phyloP scores from a whole-genome alignment of 2,329 filamentous ascomycete species.

The Alternaria metachromatica region DNA sequence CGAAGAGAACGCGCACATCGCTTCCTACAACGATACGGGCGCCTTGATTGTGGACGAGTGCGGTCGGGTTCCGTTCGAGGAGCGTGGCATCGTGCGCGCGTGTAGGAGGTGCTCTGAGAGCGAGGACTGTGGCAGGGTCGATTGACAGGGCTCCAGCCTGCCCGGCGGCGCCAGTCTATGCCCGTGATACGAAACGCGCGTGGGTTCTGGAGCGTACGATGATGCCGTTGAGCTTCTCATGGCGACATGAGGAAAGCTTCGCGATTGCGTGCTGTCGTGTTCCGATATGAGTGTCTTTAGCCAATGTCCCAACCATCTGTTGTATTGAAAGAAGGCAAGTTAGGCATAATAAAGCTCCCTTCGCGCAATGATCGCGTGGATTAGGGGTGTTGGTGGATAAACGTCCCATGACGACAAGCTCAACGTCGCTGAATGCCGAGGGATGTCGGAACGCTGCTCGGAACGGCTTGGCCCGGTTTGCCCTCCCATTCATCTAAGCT shows the following conservation, averaged over 20 bases:
- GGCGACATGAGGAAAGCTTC: conserved; percentile 19
- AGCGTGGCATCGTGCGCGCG: conserved; percentile 36
- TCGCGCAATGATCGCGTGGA: background rate
- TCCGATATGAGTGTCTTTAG: background rate
- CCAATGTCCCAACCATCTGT: background rate
- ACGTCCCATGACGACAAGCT: conserved; percentile 10
- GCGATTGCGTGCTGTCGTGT: conserved; percentile 7
- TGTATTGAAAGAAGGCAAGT: background rate
- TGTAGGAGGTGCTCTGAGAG: conserved; percentile 35
- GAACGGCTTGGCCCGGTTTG: conserved; percentile 4
- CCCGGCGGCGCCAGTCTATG: background rate
- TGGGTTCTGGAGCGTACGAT: conserved; percentile 23
- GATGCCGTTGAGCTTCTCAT: conserved; percentile 33
- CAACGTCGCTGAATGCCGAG: conserved; percentile 6
- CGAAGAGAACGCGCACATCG: conserved; percentile 38
- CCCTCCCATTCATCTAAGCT: background rate
- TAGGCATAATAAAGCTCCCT: background rate
- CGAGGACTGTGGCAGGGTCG: conserved; percentile 35
- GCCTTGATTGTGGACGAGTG: conserved; percentile 41
- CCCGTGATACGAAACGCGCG: background rate
- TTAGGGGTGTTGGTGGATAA: background rate
- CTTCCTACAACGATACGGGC: conserved; percentile 44
- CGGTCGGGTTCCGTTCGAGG: conserved; percentile 40
- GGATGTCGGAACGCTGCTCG: conserved; percentile 6
- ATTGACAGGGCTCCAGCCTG: conserved; percentile 42